These are phyloP conservation scores for Bolboschoenus planiculmis DNA, from an alignment of 176 grass and related monocot species.

Conservation along the genomic window DNA sequence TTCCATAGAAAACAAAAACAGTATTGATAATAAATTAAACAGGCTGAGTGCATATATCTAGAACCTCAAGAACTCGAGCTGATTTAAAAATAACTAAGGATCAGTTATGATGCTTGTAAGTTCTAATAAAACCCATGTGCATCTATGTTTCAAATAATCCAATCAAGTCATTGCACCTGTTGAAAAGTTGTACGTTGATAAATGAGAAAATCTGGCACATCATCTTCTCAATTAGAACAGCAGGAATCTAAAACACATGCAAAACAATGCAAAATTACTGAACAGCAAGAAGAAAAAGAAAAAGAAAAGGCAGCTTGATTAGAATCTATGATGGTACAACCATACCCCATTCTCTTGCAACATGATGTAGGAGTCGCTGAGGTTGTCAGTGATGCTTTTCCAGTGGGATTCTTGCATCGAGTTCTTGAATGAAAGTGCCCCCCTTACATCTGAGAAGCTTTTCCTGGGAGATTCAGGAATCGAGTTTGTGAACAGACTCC, in stretches of 20 bases:
- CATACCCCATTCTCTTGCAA: conserved; percentile 86
- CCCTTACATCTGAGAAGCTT: conserved; percentile 38
- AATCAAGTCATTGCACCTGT: conserved; percentile 48
- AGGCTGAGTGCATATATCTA: neutral
- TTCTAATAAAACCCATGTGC: neutral
- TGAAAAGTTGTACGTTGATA: conserved; percentile 96
- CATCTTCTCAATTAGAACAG: conserved; percentile 70
- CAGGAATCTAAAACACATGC: conserved; percentile 57
- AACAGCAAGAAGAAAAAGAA: neutral
- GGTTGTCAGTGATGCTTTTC: conserved; percentile 56
- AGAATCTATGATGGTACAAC: neutral
- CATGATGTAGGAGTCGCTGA: conserved; percentile 52
- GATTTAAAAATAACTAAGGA: neutral
- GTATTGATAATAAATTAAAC: neutral
- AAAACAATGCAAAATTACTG: conserved; percentile 22
- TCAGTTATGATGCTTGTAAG: neutral
- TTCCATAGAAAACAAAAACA: neutral
- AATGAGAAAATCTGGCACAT: conserved; percentile 89
- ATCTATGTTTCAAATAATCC: neutral
- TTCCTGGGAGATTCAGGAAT: conserved; percentile 64
- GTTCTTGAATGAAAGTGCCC: conserved; percentile 25
- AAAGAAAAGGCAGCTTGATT: neutral
- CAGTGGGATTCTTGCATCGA: conserved; percentile 70
- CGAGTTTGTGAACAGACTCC: conserved; percentile 47
- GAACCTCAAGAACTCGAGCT: neutral